Percentiles rank a stretch among this genome's conserved stretches.
Conservation (phyloP, 345 rosid genomes). For the Dipteronia dyeriana region DNA sequence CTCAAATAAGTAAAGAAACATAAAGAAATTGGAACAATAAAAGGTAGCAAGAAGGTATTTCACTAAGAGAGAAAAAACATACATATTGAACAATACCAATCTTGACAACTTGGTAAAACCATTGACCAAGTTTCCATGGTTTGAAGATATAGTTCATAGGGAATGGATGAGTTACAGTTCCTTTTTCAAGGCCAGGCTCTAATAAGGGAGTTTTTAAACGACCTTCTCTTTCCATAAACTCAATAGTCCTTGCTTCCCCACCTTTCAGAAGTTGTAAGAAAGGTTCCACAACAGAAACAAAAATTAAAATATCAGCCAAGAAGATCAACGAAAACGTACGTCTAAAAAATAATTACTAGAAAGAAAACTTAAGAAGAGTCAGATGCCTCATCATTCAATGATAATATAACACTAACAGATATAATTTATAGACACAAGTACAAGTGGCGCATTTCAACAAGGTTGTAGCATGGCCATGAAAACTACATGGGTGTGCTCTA, state of each 20-base stretch:
- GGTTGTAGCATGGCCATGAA: background rate
- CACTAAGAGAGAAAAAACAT: conserved; percentile 40
- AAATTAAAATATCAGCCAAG: conserved; percentile 10
- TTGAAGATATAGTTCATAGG: conserved; percentile 77
- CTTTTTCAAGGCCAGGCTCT: conserved; percentile 57
- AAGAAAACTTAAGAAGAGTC: background rate
- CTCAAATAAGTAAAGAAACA: conserved; percentile 14
- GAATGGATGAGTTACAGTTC: conserved; percentile 79
- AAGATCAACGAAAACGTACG: background rate
- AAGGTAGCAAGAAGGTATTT: conserved; percentile 11
- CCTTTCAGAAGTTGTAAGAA: conserved; percentile 43
- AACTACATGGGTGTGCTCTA: background rate
- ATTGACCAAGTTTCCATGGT: conserved; percentile 93
- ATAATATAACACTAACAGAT: background rate
- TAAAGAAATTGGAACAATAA: conserved; percentile 3
- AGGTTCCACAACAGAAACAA: background rate
- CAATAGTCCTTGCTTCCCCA: conserved; percentile 87
- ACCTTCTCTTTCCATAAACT: conserved; percentile 91
- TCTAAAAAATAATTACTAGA: background rate
- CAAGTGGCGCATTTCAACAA: background rate
- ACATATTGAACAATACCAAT: conserved; percentile 99
- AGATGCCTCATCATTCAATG: background rate
- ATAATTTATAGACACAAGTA: background rate
- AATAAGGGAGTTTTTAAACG: conserved; percentile 69
- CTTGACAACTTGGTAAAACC: conserved; percentile 97